Evolutionary conservation across 2,329 filamentous ascomycete species (phyloP).

Genomic region (Phaeosphaeriaceae sp.): DNA sequence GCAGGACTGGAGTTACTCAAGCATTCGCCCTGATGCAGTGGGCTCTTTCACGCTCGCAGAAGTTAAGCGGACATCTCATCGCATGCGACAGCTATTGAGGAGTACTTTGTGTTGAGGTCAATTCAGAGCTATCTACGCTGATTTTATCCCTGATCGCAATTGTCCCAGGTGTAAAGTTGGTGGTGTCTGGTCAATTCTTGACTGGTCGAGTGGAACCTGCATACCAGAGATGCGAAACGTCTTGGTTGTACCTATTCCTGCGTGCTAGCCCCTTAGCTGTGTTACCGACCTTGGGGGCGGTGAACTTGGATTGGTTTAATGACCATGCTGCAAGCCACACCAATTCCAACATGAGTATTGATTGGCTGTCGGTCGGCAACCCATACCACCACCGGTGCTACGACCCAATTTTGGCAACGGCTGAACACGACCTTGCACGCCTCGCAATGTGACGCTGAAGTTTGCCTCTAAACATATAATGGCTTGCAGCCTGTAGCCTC

Average conservation of each 20-base stretch:
- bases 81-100: no score
- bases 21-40: neutral
- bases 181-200: neutral
- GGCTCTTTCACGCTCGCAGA: neutral
- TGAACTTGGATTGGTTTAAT: neutral
- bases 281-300: neutral
- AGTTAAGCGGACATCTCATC: neutral
- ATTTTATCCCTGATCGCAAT: neutral
- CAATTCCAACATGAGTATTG: neutral
- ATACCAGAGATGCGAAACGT: neutral
- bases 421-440: constrained; percentile 1
- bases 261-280: neutral
- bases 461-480: neutral
- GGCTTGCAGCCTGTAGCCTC: neutral
- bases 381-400: neutral
- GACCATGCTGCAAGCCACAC: neutral
- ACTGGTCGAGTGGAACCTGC: neutral
- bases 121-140: no score
- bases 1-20: neutral
- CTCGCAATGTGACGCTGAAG: neutral
- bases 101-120: neutral
- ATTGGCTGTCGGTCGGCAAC: neutral
- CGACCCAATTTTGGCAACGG: neutral
- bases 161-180: neutral
- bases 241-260: neutral